Percentiles rank a stretch among this genome's conserved stretches.
phyloP scores from a whole-genome alignment of 2,329 filamentous ascomycete species.

The Colletotrichum eremochloae region DNA sequence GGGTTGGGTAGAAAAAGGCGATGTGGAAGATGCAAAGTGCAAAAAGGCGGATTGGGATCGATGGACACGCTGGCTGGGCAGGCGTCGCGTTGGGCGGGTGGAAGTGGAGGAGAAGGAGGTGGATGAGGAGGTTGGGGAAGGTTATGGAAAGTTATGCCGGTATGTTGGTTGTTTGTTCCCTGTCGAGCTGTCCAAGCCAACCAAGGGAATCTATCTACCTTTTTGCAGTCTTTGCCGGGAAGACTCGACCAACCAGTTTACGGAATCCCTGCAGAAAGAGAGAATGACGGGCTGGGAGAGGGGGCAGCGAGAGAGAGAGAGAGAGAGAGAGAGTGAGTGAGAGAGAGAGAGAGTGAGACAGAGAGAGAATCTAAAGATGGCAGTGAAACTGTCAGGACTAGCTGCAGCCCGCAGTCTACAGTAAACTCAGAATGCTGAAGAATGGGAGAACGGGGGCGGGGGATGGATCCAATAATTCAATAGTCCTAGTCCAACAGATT shows the following conservation, averaged over 20 bases:
- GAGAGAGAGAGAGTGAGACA: neutral
- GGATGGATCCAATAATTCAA: neutral
- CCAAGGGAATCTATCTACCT: neutral
- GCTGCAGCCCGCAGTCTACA: neutral
- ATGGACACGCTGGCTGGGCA: neutral
- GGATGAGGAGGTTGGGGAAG: constrained; percentile 12
- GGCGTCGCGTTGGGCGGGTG: neutral
- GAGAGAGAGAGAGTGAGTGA: neutral
- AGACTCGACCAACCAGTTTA: constrained; percentile 8
- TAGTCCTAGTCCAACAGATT: neutral
- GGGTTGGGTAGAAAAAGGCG: neutral
- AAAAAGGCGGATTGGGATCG: neutral
- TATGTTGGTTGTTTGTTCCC: neutral
- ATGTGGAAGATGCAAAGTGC: neutral
- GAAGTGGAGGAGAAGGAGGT: neutral
- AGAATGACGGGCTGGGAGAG: too few species aligned
- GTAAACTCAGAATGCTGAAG: neutral
- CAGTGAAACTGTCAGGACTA: neutral
- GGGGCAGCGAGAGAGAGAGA: neutral
- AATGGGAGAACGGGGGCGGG: neutral
- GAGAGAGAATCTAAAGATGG: too few species aligned
- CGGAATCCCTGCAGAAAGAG: constrained; percentile 7
- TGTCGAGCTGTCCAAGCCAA: neutral
- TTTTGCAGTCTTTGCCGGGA: neutral
- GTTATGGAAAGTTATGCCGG: neutral